Base-by-base conservation (phyloP, 495 filamentous ascomycete genomes). In the Delitschia confertaspora region DNA sequence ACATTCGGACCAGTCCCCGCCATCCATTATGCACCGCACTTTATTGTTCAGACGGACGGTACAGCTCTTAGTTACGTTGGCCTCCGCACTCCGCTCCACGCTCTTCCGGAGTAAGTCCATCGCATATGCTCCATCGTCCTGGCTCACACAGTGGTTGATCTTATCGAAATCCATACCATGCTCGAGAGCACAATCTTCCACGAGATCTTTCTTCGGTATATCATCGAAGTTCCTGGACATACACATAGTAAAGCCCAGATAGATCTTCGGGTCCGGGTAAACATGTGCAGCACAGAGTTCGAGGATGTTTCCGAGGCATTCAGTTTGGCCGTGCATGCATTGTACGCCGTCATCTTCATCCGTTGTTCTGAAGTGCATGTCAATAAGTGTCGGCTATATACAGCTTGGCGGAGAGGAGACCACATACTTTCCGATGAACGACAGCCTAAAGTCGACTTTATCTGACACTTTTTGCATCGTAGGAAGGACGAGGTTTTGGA, bases 251-350 rank as follows among this genome's bases (percentile, higher is more conserved):
- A 95, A 99, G 19, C 88, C 88, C 27, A 96, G 73, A 40, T 80
- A 93, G 20, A 76, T 80, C 62, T 88, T 88, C n/a, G 83, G 76
- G 38, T 86, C 78, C 7, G 85, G 74, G 56, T 86, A 85, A 3
- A 89, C 71, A 42, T 78, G 69, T 9, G 79, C 76, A 19, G 87
- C 91, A 68, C 91, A 99, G 42, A 96, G 80, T 51, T 89, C 79
- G 59, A 99, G 70, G 65, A 93, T 93, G 63, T 99, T 83, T 13
- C 88, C 88, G 54, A 96, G 76, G 58, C 91, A 99, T 67, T 99
- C 91, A 10, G 68, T 69, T 4, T 87, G 82, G 4, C 91, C 93
- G 57, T 96, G 91, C 61, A 68, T 93, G 70, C 93, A 99, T 10
- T 69, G 66, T 14, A 88, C 74, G 7, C 80, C 82, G 59, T 79